phyloP scores from a whole-genome alignment of 1,284 basidiomycete species.

The Cryptococcus sp. region DNA sequence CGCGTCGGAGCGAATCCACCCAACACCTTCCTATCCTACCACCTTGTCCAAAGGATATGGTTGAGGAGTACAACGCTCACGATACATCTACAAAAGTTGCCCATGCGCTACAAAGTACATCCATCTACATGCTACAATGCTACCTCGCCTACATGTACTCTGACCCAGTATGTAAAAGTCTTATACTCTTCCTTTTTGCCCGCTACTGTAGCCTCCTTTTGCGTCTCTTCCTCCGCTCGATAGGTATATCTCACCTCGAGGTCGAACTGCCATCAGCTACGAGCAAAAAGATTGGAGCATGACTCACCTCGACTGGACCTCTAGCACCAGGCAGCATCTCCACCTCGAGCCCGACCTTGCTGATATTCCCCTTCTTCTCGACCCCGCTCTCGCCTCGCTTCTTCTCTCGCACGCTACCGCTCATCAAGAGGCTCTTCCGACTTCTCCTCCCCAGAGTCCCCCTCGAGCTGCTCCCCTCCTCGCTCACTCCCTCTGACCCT shows the following conservation, averaged over 20 bases:
- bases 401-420: constrained; percentile 9
- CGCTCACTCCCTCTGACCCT: constrained; percentile 21
- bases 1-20: too few relatives aligned
- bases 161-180: constrained; percentile 43
- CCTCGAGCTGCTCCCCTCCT: constrained; percentile 14
- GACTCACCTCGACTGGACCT: constrained; percentile 21
- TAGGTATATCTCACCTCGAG: constrained; percentile 90
- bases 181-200: constrained; percentile 36
- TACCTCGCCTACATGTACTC: constrained; percentile 35
- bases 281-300: neutral
- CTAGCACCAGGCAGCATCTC: constrained; percentile 19
- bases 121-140: neutral
- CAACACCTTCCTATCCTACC: too few relatives aligned
- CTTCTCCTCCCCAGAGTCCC: constrained; percentile 61
- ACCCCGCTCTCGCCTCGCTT: constrained; percentile 24
- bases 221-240: constrained; percentile 64
- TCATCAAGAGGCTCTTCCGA: constrained; percentile 21
- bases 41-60: too few relatives aligned
- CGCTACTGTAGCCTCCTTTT: constrained; percentile 7
- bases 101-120: too few relatives aligned
- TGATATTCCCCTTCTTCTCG: constrained; percentile 67
- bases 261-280: constrained; percentile 65
- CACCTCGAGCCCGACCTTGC: constrained; percentile 57
- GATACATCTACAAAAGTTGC: too few relatives aligned
- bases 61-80: too few relatives aligned